Percentiles rank a stretch among this genome's conserved stretches.
Conservation (phyloP, 2,329 filamentous ascomycete species). For the Leptographium galeiforme region DNA sequence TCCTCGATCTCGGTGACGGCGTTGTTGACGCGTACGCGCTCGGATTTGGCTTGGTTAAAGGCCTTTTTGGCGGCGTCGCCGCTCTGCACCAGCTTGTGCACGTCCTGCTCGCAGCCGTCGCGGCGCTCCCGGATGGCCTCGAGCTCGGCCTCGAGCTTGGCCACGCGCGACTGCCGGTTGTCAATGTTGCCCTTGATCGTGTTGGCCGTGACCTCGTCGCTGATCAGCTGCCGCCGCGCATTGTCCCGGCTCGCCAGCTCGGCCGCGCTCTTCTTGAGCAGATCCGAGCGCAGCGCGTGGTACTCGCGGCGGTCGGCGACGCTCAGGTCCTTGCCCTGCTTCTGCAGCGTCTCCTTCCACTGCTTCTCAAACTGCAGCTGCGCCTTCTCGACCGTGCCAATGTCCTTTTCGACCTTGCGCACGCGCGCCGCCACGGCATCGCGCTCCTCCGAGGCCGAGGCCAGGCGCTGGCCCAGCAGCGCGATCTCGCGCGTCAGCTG, state of each 20-base stretch:
- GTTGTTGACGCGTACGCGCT: constrained; percentile 67
- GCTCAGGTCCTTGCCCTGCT: constrained; percentile 74
- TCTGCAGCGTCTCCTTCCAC: constrained; percentile 71
- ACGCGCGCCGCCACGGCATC: constrained; percentile 56
- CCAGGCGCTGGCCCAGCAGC: constrained; percentile 52
- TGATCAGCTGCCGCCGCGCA: constrained; percentile 77
- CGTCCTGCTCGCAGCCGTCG: constrained; percentile 43
- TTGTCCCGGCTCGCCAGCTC: constrained; percentile 77
- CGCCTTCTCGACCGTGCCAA: constrained; percentile 77
- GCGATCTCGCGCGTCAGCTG: constrained; percentile 61
- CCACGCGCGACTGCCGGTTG: constrained; percentile 56
- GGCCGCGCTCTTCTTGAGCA: constrained; percentile 66
- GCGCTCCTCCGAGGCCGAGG: constrained; percentile 61
- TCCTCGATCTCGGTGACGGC: constrained; percentile 82
- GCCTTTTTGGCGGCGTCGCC: constrained; percentile 83
- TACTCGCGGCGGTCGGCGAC: constrained; percentile 84
- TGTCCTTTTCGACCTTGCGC: constrained; percentile 64
- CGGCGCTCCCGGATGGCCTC: constrained; percentile 56
- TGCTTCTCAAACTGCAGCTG: constrained; percentile 79
- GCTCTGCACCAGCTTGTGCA: constrained; percentile 59
- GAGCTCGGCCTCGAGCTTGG: constrained; percentile 62
- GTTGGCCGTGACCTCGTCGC: constrained; percentile 80
- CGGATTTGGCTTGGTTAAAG: constrained; percentile 72
- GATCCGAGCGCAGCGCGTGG: constrained; percentile 68
- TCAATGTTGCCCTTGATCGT: constrained; percentile 84